Base-by-base conservation (phyloP, 345 rosid species). In the Populus nigra region DNA sequence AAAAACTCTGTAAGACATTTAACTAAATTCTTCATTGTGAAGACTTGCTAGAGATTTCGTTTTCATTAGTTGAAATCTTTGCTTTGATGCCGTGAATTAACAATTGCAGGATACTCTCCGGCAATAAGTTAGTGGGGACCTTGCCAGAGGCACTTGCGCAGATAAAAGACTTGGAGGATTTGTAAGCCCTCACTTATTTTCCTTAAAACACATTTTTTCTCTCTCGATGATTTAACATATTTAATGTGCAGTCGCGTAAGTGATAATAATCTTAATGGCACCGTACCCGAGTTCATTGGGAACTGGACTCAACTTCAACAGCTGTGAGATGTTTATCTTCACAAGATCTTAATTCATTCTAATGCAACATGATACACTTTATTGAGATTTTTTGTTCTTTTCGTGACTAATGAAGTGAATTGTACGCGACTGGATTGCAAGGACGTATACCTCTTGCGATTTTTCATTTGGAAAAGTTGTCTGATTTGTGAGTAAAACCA, bases 221-320 rank as follows among this genome's bases (percentile, higher is more conserved):
- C 20, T 1, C 0, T 55, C 20, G 9, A n/a, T 55, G 20, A 39
- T 39, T 55, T 23, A 22, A 7, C 22, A 23, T 55, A 39, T 47
- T 5, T 31, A 53, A 13, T 31, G 16, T 80, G 83, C 83, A 80
- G 83, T 41, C 35, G 79, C 5, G 63, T 80, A 31, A 74, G 57
- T 50, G 74, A 69, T 38, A 80, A 80, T 65, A 80, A 33, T 31
- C 65, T 80, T 17, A 73, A 8, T 9, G 83, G 83, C 33, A 70
- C 53, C 15, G 57, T 80, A 33, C 83, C 83, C 20, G 69, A 35
- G 7, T 80, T 80, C 70, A 63, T 80, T 13, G 62, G 47, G 65
- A 70, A 18, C 17, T 75, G 78, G 83, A 75, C 5, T 23, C 66
- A 39, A 15, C 75, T 80, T 31, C 0, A 13, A 49, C 63, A 36